Conservation (phyloP, 139 green algal species). For the Chlorokybus atmophyticus region DNA sequence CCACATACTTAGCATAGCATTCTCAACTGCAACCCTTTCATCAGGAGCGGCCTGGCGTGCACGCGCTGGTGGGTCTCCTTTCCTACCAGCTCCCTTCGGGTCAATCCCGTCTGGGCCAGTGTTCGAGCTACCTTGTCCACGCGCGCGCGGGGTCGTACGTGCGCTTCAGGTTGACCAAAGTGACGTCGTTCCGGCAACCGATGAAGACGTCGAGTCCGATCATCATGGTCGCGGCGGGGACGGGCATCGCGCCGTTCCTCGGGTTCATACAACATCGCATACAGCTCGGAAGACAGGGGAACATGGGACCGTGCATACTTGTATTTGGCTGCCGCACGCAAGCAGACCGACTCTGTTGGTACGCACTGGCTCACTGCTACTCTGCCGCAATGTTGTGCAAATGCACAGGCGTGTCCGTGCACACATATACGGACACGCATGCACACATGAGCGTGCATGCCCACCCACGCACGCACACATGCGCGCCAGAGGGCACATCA, state of each 20-base stretch:
- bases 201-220: constrained; percentile 13
- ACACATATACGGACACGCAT: not conserved
- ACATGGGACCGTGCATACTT: constrained; percentile 1
- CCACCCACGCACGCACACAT: not conserved
- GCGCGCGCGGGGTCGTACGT: not conserved
- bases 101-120: constrained; percentile 8
- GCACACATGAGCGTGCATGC: not conserved
- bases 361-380: not conserved
- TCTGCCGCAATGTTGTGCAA: not conserved
- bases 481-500: not conserved
- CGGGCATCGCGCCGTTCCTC: constrained; percentile 30
- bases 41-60: too few relatives aligned
- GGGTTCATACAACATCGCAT: constrained; percentile 14
- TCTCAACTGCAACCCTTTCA: too few relatives aligned
- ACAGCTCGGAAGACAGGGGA: not conserved
- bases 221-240: constrained; percentile 30
- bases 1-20: too few relatives aligned
- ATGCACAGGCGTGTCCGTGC: not conserved
- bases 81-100: constrained; percentile 6
- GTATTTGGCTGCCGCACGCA: constrained; percentile 6
- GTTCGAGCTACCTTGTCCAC: constrained; percentile 17
- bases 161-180: not conserved
- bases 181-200: constrained; percentile 26
- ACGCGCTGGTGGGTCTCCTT: constrained; percentile 4
- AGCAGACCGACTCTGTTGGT: constrained; percentile 11